phyloP scores from a whole-genome alignment of 2,329 filamentous ascomycete species.

The Trichoderma aggressivum region DNA sequence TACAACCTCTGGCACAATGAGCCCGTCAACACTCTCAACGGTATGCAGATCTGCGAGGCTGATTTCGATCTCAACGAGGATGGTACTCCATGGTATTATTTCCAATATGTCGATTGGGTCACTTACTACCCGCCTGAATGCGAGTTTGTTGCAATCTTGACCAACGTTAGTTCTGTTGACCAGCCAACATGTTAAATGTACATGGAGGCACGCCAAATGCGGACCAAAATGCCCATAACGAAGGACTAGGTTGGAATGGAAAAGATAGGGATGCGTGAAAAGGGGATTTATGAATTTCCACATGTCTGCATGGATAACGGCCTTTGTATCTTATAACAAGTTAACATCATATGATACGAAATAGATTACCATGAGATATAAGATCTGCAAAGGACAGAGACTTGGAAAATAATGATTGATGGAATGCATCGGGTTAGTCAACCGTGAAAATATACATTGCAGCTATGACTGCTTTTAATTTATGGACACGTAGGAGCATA shows the following conservation, averaged over 20 bases:
- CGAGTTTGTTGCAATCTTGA: constrained; percentile 12
- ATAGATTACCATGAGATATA: background rate
- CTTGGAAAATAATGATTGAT: background rate
- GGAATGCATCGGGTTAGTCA: background rate
- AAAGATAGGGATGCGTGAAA: background rate
- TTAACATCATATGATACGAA: background rate
- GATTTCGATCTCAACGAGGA: constrained; percentile 17
- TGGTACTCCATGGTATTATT: constrained; percentile 15
- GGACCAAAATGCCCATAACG: background rate
- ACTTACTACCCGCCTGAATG: constrained; percentile 1
- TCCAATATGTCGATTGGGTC: constrained; percentile 17
- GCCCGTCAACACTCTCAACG: constrained; percentile 7
- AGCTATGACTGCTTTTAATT: background rate
- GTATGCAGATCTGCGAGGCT: constrained; percentile 17
- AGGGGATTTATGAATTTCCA: background rate
- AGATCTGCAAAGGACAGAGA: background rate
- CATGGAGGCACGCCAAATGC: background rate
- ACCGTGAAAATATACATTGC: background rate
- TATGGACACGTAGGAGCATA: background rate
- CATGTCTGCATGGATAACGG: background rate
- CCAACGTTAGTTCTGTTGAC: background rate
- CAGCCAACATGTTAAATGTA: background rate
- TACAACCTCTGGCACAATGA: constrained; percentile 10
- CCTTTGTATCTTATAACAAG: background rate
- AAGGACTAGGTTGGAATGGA: background rate